Evolutionary conservation across 1,284 basidiomycete species (phyloP), one percentile per base, ranked within the genome.

Genomic region (Amylostereum areolatum): DNA sequence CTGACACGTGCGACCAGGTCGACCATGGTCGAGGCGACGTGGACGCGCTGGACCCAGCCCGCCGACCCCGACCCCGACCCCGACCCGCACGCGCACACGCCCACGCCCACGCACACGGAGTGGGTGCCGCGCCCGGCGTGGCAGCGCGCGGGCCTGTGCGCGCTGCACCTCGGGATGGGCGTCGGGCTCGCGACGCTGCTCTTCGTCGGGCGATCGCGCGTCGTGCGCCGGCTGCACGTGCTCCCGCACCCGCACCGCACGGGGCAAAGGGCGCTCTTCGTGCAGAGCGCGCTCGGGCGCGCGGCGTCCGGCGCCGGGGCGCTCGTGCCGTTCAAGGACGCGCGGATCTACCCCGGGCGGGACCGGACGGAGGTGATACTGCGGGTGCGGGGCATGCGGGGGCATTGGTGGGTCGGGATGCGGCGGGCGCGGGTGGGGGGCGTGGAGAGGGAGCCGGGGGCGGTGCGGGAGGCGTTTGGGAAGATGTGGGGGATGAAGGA

Each of bases 361-460:
- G 66, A 69, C 45, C 54, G 61, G 12, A 61, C 61, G 4, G 71
- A 75, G 60, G 58, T 71, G 53, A 58, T 71, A 29, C 50, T 76
- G 35, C 62, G 62, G 31, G 62, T 70, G 25, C 51, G 62, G 37
- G 71, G 67, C 18, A 59, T 66, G 48, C 57, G 66, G 24, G 72
- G 70, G 9, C 67, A 70, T 51, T 76, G 71, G 66, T 64, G 65
- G 54, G 52, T 76, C n/a, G 64, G 61, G 11, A 52, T 75, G 34
- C 52, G 57, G 5, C 59, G 64, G 39, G 67, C 67, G 28, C 51
- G 60, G 31, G 58, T 76, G 25, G 54, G 65, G 39, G 73, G 74
- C 12, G 46, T 60, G 50, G 57, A 55, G 35, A 35, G 56, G 34
- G 46, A 56, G 28, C 36, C 52, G 24, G 56, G 53, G 55, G 51